Evolutionary conservation across 2,329 filamentous ascomycete genomes (phyloP), one percentile per base, ranked within the genome.

Genomic region (Cladosporium sp.): DNA sequence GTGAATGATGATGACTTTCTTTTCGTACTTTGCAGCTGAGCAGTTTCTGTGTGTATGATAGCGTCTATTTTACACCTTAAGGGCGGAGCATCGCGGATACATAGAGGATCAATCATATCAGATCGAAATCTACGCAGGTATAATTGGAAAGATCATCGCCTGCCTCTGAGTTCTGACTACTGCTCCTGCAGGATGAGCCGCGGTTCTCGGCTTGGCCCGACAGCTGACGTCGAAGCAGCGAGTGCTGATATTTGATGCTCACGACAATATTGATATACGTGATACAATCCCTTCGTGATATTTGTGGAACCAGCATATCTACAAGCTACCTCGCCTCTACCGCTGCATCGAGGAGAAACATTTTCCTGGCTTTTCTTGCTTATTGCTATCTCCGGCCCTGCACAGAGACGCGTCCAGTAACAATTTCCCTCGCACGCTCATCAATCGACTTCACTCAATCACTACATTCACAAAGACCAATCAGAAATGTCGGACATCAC

Each of bases 401-500:
- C 18, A 14, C 29, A 21, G 21, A 55, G 14, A 11, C 12, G 8
- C 12, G 8, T n/a, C 6, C 29, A 55, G n/a, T 18, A 21, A 4
- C 52, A 55, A 33, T 10, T 55, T 55, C 52, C n/a, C 29, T 55
- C 50, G 7, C 3, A 21, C 40, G 40, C 40, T 21, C 31, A 3
- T 18, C 50, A 5, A 18, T 4, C 40, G 40, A 46, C 40, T 5
- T 46, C 40, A 46, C 40, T 46, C 40, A 23, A 46, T n/a, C 40
- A 28, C 26, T 53, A 16, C 16, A 33, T 18, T 18, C 56, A 59
- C 56, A n/a, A n/a, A 31, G 14, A 35, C 33, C 1, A 35, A 18
- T 18, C n/a, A 23, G 55, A 5, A 7, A 65, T 66, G 53, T 55
- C 67, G 11, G 46, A 67, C 49, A 62, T 67, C 21, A 66, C 67